Evolutionary conservation across 2,329 filamentous ascomycete species (phyloP).

Genomic region (Arthroderma uncinatum): DNA sequence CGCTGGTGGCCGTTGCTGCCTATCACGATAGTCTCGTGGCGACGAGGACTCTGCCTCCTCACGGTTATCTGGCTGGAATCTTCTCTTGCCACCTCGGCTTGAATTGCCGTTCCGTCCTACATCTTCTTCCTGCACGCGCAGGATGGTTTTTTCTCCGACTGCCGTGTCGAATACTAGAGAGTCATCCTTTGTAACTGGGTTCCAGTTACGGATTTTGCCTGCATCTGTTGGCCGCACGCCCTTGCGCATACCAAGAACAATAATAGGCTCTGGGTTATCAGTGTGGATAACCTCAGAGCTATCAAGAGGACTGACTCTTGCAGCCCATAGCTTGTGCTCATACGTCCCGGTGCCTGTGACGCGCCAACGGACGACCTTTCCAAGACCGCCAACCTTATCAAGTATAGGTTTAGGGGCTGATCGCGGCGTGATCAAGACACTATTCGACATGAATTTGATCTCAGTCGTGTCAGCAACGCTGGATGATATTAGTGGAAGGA

Average conservation of each 20-base stretch:
- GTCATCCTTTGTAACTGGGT: conserved; percentile 58
- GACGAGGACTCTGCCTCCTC: conserved; percentile 38
- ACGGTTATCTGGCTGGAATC: conserved; percentile 45
- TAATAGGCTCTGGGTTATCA: conserved; percentile 64
- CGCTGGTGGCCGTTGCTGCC: conserved; percentile 20
- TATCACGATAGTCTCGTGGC: conserved; percentile 21
- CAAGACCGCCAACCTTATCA: conserved; percentile 76
- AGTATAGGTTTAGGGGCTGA: conserved; percentile 61
- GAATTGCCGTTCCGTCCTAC: not conserved
- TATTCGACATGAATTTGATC: conserved; percentile 73
- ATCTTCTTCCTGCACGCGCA: conserved; percentile 67
- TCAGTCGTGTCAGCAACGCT: conserved; percentile 54
- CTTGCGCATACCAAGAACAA: conserved; percentile 71
- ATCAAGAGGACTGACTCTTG: conserved; percentile 61
- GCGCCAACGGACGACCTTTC: conserved; percentile 72
- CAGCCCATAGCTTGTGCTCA: conserved; percentile 81
- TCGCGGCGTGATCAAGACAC: conserved; percentile 76
- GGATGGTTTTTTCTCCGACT: conserved; percentile 74
- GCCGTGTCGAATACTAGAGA: conserved; percentile 68
- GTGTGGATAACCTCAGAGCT: conserved; percentile 59
- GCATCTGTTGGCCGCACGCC: conserved; percentile 69
- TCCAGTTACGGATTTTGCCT: conserved; percentile 71
- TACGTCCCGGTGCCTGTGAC: conserved; percentile 63
- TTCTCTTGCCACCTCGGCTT: conserved; percentile 36
- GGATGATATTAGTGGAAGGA: conserved; percentile 48